Percentiles rank a stretch among this genome's conserved stretches.
phyloP scores from a whole-genome alignment of 352 stramenopile genomes.

The Phytophthora ohioensis region DNA sequence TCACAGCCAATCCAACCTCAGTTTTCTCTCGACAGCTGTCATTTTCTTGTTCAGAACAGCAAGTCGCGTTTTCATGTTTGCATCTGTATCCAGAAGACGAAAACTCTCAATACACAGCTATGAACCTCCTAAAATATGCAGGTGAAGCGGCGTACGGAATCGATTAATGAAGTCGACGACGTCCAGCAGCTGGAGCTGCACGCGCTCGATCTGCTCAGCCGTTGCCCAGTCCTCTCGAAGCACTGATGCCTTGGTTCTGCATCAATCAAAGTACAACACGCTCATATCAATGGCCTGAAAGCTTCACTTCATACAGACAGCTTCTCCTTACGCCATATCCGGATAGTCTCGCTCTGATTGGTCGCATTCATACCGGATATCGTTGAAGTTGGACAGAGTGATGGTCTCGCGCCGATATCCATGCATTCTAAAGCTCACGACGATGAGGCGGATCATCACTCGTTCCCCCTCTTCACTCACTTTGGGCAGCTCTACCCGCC shows the following conservation, averaged over 20 bases:
- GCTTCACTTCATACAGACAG: neutral
- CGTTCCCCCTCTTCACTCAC: neutral
- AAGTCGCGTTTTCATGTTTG: conserved; percentile 50
- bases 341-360: conserved; percentile 14
- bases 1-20: conserved; percentile 39
- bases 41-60: conserved; percentile 57
- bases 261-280: neutral
- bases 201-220: conserved; percentile 50
- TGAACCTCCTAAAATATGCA: neutral
- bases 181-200: conserved; percentile 64
- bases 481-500: neutral
- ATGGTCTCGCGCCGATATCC: neutral
- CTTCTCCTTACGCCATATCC: conserved; percentile 23
- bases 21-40: conserved; percentile 47
- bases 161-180: conserved; percentile 71
- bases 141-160: conserved; percentile 50
- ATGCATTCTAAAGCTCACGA: conserved; percentile 17
- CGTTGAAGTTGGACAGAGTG: conserved; percentile 33
- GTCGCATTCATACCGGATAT: conserved; percentile 12
- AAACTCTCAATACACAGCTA: neutral
- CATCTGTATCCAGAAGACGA: conserved; percentile 38
- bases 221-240: conserved; percentile 69
- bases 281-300: neutral
- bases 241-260: conserved; percentile 37
- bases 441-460: conserved; percentile 15